Conservation (phyloP, 306 rosid species). For the Pachyrhizus erosus region DNA sequence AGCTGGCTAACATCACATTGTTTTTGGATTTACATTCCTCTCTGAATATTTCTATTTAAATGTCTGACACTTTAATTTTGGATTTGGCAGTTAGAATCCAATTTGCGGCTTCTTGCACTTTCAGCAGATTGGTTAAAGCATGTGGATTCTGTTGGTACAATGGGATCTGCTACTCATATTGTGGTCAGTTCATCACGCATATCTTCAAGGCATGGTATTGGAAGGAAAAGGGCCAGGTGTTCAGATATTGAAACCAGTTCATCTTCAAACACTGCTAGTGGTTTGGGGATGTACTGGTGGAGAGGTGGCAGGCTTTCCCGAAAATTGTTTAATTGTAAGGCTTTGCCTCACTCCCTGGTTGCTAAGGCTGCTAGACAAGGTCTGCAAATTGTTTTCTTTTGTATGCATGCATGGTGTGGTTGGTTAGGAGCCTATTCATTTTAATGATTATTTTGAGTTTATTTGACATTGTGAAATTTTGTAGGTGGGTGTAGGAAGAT, state of each 20-base stretch:
- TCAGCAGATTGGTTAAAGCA: constrained; percentile 87
- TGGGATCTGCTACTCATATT: constrained; percentile 91
- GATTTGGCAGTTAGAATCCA: constrained; percentile 76
- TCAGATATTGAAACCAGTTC: constrained; percentile 70
- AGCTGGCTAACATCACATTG: constrained; percentile 14
- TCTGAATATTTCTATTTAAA: constrained; percentile 16
- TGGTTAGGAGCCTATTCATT: constrained; percentile 49
- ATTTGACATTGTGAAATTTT: constrained; percentile 56
- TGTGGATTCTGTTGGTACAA: constrained; percentile 74
- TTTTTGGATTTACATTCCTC: constrained; percentile 33
- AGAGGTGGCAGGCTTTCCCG: constrained; percentile 97
- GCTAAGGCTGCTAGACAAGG: constrained; percentile 98
- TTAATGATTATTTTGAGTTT: constrained; percentile 55
- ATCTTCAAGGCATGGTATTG: constrained; percentile 65
- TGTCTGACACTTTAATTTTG: constrained; percentile 39
- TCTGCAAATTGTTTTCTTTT: constrained; percentile 45
- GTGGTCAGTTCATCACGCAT: constrained; percentile 66
- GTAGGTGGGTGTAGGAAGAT: constrained; percentile 92
- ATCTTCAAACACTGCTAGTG: constrained; percentile 68
- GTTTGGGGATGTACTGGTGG: constrained; percentile 91
- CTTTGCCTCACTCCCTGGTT: constrained; percentile 74
- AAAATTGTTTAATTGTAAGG: constrained; percentile 82
- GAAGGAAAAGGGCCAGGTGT: constrained; percentile 69
- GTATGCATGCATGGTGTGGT: constrained; percentile 41
- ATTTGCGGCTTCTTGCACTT: constrained; percentile 69